phyloP scores from a whole-genome alignment of 2,329 filamentous ascomycete genomes.

The Davidsoniella neocaledoniae region DNA sequence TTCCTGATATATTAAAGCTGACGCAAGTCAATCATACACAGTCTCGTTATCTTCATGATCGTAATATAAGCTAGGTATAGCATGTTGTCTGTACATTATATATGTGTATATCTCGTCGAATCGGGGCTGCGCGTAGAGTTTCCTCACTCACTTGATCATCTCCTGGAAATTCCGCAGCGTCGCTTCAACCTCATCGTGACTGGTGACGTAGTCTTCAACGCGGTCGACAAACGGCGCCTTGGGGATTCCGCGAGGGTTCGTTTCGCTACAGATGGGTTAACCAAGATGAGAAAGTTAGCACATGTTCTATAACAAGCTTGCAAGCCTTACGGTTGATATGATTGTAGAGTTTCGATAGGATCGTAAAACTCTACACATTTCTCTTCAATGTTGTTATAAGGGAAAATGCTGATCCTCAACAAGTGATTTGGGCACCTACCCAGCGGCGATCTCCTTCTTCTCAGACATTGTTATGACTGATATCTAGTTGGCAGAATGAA shows the following conservation, averaged over 20 bases:
- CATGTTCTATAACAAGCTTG: background rate
- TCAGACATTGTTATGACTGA: constrained; percentile 6
- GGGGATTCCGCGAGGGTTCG: constrained; percentile 71
- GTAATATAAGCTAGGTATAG: background rate
- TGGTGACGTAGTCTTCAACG: constrained; percentile 73
- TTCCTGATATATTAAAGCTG: no score
- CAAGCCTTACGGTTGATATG: background rate
- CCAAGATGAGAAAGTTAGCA: background rate
- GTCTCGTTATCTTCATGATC: background rate
- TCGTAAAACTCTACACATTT: no score
- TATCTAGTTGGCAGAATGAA: background rate
- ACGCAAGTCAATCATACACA: no score
- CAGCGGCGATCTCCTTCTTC: constrained; percentile 8
- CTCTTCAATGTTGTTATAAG: background rate
- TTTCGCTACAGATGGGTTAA: constrained; percentile 24
- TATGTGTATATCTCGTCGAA: background rate
- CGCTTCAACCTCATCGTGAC: constrained; percentile 61
- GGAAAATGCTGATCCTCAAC: background rate
- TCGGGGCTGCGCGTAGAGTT: no score
- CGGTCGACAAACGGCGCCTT: constrained; percentile 74
- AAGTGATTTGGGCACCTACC: constrained; percentile 6
- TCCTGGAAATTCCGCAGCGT: constrained; percentile 76
- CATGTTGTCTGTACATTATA: background rate
- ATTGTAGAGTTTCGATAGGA: background rate
- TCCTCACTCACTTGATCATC: constrained; percentile 63